Evolutionary conservation across 2,329 filamentous ascomycete species (phyloP).

Genomic region (Paecilomyces niveus): DNA sequence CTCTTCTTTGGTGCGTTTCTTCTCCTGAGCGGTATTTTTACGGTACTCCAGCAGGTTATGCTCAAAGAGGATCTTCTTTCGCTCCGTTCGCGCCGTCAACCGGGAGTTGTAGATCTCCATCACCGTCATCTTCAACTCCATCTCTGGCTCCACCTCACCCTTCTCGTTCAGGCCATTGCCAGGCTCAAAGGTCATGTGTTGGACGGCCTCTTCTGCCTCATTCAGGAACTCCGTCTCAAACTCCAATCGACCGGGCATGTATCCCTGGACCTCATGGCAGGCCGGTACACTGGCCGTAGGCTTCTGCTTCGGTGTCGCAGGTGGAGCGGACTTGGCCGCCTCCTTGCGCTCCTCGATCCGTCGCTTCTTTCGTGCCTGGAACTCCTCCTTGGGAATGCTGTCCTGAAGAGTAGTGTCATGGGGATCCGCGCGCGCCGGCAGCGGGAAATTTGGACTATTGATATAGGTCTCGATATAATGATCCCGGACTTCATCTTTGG

Average conservation of each 20-base stretch:
- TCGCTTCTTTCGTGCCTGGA: constrained; percentile 85
- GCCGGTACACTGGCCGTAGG: constrained; percentile 91
- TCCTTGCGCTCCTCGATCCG: constrained; percentile 90
- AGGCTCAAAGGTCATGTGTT: constrained; percentile 96
- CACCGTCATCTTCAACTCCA: constrained; percentile 93
- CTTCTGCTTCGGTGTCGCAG: constrained; percentile 85
- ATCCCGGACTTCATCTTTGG: constrained; percentile 90
- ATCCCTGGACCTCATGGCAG: constrained; percentile 96
- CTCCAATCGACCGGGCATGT: constrained; percentile 94
- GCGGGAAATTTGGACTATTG: constrained; percentile 72
- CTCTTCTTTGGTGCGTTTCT: constrained; percentile 94
- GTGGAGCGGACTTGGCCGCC: constrained; percentile 72
- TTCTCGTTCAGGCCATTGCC: constrained; percentile 89
- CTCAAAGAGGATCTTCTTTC: constrained; percentile 95
- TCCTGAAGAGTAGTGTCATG: constrained; percentile 72
- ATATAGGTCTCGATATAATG: constrained; percentile 89
- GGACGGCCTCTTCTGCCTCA: constrained; percentile 94
- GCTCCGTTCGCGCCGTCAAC: constrained; percentile 80
- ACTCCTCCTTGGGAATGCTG: constrained; percentile 79
- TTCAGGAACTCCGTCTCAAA: constrained; percentile 98
- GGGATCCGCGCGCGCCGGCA: constrained; percentile 80
- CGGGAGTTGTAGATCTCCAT: constrained; percentile 98
- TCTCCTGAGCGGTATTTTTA: constrained; percentile 82
- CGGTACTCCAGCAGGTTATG: constrained; percentile 89
- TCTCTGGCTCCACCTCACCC: constrained; percentile 84